These are phyloP conservation scores for Ascochyta lentis DNA, from an alignment of 2,329 filamentous ascomycete species.

Conservation along the genomic window DNA sequence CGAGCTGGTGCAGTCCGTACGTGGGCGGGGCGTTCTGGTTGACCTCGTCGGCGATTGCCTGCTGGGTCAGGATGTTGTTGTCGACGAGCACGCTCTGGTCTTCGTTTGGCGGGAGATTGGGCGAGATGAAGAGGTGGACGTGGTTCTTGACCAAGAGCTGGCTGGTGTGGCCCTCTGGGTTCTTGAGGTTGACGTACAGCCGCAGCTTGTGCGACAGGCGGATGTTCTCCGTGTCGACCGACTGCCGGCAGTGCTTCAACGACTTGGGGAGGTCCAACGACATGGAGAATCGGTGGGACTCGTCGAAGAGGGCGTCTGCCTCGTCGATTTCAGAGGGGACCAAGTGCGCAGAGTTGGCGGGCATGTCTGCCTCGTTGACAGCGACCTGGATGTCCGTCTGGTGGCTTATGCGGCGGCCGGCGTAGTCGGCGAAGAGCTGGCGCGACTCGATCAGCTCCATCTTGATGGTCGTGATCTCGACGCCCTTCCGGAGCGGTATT, in stretches of 20 bases:
- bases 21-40: slow-evolving; percentile 81
- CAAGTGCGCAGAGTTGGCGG: slow-evolving; percentile 36
- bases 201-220: slow-evolving; percentile 93
- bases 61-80: slow-evolving; percentile 45
- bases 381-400: slow-evolving; percentile 43
- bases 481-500: slow-evolving; percentile 85
- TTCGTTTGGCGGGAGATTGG: slow-evolving; percentile 87
- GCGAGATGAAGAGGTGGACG: slow-evolving; percentile 93
- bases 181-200: slow-evolving; percentile 87
- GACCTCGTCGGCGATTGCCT: slow-evolving; percentile 61
- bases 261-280: slow-evolving; percentile 77
- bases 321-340: slow-evolving; percentile 35
- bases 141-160: slow-evolving; percentile 92
- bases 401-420: slow-evolving; percentile 44
- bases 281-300: slow-evolving; percentile 67
- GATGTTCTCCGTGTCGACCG: slow-evolving; percentile 86
- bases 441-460: slow-evolving; percentile 76
- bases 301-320: slow-evolving; percentile 54
- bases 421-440: slow-evolving; percentile 53
- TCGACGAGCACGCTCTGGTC: slow-evolving; percentile 72
- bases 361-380: slow-evolving; percentile 45
- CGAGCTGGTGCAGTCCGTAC: slow-evolving; percentile 88
- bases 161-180: slow-evolving; percentile 92
- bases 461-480: slow-evolving; percentile 82
- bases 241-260: slow-evolving; percentile 83